A percentile compares a stretch with the other conserved stretches of the same genome.
Conservation (phyloP, 2,329 filamentous ascomycete species). For the Penicillium sp. region DNA sequence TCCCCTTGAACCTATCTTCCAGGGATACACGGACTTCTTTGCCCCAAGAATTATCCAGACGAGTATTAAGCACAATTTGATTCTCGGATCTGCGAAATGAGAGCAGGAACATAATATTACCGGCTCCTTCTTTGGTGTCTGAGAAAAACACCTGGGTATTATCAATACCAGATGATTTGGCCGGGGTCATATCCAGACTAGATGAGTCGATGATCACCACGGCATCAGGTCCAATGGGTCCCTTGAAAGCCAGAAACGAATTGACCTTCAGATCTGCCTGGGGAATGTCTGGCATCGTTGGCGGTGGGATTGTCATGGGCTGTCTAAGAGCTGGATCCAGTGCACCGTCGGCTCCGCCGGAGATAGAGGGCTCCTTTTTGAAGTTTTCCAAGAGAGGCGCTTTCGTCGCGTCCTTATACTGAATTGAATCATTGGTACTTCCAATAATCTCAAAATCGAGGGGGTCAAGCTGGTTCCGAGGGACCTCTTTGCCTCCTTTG, state of each 20-base stretch:
- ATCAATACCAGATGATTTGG: conserved; percentile 3
- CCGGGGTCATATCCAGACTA: conserved; percentile 1
- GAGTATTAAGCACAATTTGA: conserved; percentile 8
- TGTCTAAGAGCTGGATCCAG: conserved; percentile 7
- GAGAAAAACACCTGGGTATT: conserved; percentile 7
- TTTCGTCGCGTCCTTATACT: conserved; percentile 7
- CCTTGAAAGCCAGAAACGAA: background rate
- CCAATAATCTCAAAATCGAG: conserved; percentile 10
- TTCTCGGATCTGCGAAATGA: conserved; percentile 10
- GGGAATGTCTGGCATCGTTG: background rate
- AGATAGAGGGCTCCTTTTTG: conserved; percentile 7
- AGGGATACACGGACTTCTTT: conserved; percentile 7
- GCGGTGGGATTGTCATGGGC: background rate
- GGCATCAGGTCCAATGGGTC: background rate
- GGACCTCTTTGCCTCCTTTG: background rate
- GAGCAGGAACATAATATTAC: conserved; percentile 11
- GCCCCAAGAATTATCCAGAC: background rate
- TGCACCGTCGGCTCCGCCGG: conserved; percentile 7
- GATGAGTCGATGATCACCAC: conserved; percentile 9
- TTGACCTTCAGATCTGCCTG: conserved; percentile 1
- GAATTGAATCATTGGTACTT: conserved; percentile 6
- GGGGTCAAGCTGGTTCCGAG: conserved; percentile 1
- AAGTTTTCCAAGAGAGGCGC: conserved; percentile 8
- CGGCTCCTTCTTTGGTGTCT: background rate
- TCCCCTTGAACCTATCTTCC: conserved; percentile 1